phyloP scores from a whole-genome alignment of 2,329 filamentous ascomycete species.

The Aciculosporium take region DNA sequence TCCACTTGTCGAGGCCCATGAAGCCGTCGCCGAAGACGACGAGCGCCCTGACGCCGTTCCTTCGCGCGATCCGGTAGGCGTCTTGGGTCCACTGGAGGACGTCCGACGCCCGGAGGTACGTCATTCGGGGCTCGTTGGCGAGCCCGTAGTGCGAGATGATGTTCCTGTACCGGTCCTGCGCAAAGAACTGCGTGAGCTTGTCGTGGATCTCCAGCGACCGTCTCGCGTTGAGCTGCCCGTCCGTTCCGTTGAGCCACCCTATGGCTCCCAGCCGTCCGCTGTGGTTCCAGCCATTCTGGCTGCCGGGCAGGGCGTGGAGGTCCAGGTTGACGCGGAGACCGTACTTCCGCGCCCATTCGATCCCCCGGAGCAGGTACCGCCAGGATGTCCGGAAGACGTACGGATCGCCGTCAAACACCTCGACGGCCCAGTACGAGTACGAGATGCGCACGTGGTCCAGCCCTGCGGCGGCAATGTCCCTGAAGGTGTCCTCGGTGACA shows the following conservation, averaged over 20 bases:
- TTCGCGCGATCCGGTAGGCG: constrained; percentile 57
- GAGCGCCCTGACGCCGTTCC: constrained; percentile 57
- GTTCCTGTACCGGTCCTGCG: constrained; percentile 84
- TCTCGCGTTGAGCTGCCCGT: constrained; percentile 64
- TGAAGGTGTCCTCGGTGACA: constrained; percentile 71
- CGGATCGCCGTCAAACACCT: constrained; percentile 70
- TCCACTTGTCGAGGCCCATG: constrained; percentile 80
- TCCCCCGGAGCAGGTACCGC: constrained; percentile 82
- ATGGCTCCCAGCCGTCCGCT: constrained; percentile 71
- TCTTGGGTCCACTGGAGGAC: constrained; percentile 70
- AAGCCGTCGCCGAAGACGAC: constrained; percentile 92
- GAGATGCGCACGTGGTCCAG: constrained; percentile 95
- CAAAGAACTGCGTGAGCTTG: constrained; percentile 79
- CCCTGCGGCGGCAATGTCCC: constrained; percentile 71
- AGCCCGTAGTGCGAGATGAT: constrained; percentile 87
- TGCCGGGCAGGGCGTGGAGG: constrained; percentile 79
- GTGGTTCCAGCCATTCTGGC: constrained; percentile 97
- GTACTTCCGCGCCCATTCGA: constrained; percentile 88
- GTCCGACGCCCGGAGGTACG: constrained; percentile 45
- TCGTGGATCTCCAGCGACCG: constrained; percentile 79
- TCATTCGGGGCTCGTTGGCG: constrained; percentile 88
- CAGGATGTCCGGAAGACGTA: constrained; percentile 79
- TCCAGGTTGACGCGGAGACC: constrained; percentile 88
- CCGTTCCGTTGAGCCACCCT: constrained; percentile 79
- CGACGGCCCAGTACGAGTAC: constrained; percentile 89